Evolutionary conservation across 2,329 filamentous ascomycete genomes (phyloP), one percentile per base, ranked within the genome.

Genomic region (Nigrograna mackinnonii): DNA sequence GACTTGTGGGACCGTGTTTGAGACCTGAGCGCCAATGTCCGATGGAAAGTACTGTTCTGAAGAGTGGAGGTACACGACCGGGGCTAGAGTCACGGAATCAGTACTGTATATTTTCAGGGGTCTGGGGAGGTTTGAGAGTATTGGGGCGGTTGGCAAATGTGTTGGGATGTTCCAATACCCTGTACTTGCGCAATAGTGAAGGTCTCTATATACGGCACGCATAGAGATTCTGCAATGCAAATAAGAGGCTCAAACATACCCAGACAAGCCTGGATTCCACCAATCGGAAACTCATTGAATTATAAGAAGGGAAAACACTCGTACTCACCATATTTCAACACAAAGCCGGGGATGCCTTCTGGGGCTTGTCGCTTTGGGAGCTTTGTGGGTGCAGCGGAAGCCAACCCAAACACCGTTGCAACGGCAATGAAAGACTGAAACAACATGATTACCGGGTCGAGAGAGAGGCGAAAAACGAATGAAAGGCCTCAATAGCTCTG

Each of bases 51-150:
- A 76, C 12, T 53, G 50, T 12, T 78, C 74, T 18, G 52, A 44
- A 6, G 68, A 66, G 55, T 74, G 63, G 5, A 77, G 66, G 43
- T 72, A 73, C 22, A 75, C 67, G 7, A 76, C 49, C 1, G 75
- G 74, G 11, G 74, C 74, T 68, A n/a, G n/a, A n/a, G n/a, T n/a
- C n/a, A n/a, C n/a, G n/a, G n/a, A n/a, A n/a, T n/a, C n/a, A n/a
- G n/a, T n/a, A n/a, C n/a, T n/a, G n/a, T n/a, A n/a, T n/a, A n/a
- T n/a, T n/a, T n/a, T n/a, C n/a, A n/a, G n/a, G n/a, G n/a, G n/a
- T n/a, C n/a, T n/a, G n/a, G n/a, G n/a, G n/a, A n/a, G n/a, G n/a
- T n/a, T n/a, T n/a, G n/a, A n/a, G n/a, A n/a, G n/a, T n/a, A n/a
- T n/a, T n/a, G n/a, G n/a, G n/a, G n/a, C n/a, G n/a, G n/a, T n/a